Percentiles rank a stretch among this genome's conserved stretches.
Conservation (phyloP, 2,329 filamentous ascomycete species). For the Orbilia ellipsospora region DNA sequence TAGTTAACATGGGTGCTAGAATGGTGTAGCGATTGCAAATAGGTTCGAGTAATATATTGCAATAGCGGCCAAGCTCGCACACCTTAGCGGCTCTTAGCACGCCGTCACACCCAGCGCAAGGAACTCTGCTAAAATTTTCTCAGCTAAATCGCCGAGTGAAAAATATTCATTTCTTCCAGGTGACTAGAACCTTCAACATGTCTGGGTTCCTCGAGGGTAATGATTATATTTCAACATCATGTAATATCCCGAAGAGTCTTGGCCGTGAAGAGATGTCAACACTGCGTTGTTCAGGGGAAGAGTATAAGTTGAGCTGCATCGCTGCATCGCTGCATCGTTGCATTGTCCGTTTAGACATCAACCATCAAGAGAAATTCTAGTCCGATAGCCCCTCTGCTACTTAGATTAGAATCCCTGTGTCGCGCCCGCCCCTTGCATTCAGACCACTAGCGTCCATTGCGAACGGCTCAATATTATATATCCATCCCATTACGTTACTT, state of each 20-base stretch:
- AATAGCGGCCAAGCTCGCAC: conserved; percentile 39
- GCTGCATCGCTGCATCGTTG: neutral
- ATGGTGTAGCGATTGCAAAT: conserved; percentile 38
- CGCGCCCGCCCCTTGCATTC: conserved; percentile 33
- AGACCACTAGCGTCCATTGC: neutral
- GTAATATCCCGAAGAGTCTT: neutral
- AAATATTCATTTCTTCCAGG: conserved; percentile 28
- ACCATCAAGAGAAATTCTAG: neutral
- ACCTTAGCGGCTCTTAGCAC: conserved; percentile 27
- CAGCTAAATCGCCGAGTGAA: conserved; percentile 46
- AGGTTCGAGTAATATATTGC: conserved; percentile 36
- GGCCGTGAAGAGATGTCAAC: neutral
- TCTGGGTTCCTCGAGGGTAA: neutral
- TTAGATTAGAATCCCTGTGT: neutral
- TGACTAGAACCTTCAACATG: conserved; percentile 22
- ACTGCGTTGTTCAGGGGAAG: neutral
- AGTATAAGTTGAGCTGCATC: neutral
- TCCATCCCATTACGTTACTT: neutral
- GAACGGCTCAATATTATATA: neutral
- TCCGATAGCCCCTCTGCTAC: neutral
- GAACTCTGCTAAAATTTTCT: conserved; percentile 38
- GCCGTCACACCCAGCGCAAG: conserved; percentile 17
- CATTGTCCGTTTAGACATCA: neutral
- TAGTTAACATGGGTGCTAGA: too few species aligned
- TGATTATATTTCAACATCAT: conserved; percentile 6